Evolutionary conservation across 768 basidiomycete species (phyloP).

Genomic region (Agaricus sinodeliciosus): DNA sequence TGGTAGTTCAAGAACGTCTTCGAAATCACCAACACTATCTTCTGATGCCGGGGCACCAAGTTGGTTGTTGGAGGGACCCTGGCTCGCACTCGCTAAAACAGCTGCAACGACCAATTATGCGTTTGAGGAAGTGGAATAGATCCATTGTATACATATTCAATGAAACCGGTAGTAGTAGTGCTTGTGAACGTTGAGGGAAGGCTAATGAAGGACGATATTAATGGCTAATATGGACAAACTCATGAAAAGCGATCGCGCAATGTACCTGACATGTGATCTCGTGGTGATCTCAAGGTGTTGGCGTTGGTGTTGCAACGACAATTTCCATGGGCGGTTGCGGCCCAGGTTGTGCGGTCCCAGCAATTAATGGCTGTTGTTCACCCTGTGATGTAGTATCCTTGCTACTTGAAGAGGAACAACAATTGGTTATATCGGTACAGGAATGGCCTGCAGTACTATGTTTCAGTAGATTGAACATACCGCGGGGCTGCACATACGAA

Average conservation of each 20-base stretch:
- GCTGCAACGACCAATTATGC: no score
- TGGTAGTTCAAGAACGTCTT: not conserved
- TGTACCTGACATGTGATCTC: not conserved
- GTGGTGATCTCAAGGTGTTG: not conserved
- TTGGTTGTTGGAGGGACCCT: not conserved
- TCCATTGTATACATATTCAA: not conserved
- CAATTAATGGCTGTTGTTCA: constrained; percentile 24
- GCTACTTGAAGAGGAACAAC: constrained; percentile 14
- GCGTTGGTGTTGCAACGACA: not conserved
- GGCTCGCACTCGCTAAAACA: not conserved
- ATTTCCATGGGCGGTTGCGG: constrained; percentile 13
- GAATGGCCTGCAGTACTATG: constrained; percentile 22
- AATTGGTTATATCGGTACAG: constrained; percentile 27
- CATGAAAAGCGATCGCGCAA: not conserved
- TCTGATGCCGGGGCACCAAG: not conserved
- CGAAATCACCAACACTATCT: not conserved
- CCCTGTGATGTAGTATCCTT: not conserved
- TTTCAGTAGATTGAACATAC: not conserved
- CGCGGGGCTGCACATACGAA: constrained; percentile 21
- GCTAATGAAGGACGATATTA: not conserved
- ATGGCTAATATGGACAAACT: not conserved
- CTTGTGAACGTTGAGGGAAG: no score
- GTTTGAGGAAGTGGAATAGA: not conserved
- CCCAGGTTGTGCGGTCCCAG: constrained; percentile 13
- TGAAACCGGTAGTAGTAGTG: not conserved